These are phyloP conservation scores for Botryosphaeria agaves DNA, from an alignment of 2,329 filamentous ascomycete species.

Conservation along the genomic window DNA sequence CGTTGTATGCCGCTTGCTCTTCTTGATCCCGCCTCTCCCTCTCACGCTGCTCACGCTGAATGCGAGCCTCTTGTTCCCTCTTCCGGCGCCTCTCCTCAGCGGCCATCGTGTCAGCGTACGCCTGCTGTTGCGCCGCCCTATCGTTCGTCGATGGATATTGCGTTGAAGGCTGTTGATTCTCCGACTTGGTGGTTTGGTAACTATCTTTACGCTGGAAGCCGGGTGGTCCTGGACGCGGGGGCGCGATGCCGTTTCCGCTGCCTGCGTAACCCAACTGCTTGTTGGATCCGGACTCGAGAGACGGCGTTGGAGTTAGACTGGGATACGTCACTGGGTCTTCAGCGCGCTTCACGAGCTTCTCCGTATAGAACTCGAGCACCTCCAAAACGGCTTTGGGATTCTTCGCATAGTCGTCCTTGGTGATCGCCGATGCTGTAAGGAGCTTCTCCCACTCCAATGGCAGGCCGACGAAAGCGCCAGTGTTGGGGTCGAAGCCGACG, in stretches of 20 bases:
- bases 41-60: conserved; percentile 22
- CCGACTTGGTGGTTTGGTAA: conserved; percentile 16
- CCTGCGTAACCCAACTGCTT: conserved; percentile 30
- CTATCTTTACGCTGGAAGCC: conserved; percentile 26
- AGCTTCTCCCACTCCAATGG: conserved; percentile 96
- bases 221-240: conserved; percentile 28
- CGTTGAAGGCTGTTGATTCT: not conserved
- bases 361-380: conserved; percentile 71
- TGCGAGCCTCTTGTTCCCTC: conserved; percentile 21
- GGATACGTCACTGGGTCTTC: conserved; percentile 54
- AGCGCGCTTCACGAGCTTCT: conserved; percentile 55
- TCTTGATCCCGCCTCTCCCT: conserved; percentile 35
- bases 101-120: conserved; percentile 12
- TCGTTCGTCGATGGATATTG: not conserved
- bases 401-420: conserved; percentile 95
- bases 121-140: conserved; percentile 6
- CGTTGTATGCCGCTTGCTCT: conserved; percentile 79
- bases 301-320: conserved; percentile 50
- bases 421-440: conserved; percentile 88
- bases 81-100: conserved; percentile 21
- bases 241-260: conserved; percentile 27
- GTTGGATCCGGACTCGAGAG: conserved; percentile 26
- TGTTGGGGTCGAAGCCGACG: conserved; percentile 91
- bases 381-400: conserved; percentile 55
- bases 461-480: conserved; percentile 84